These are phyloP conservation scores for Globisporangium abappressorium DNA, from an alignment of 352 stramenopile genomes.

Conservation along the genomic window DNA sequence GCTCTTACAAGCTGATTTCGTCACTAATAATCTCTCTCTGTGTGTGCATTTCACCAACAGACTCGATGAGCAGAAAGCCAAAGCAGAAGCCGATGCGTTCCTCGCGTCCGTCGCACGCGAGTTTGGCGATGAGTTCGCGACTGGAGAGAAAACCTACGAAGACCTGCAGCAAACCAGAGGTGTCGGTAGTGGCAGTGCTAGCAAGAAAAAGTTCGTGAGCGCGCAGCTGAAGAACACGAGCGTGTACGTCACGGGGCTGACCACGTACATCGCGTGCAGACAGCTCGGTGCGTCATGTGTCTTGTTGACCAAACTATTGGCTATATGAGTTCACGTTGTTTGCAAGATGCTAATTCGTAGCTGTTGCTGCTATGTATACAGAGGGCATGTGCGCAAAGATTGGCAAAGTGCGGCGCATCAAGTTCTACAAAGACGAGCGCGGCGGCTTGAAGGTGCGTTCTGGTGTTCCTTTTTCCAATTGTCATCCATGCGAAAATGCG, in stretches of 20 bases:
- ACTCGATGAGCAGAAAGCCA: conserved; percentile 46
- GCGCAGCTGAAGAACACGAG: conserved; percentile 52
- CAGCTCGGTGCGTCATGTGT: conserved; percentile 52
- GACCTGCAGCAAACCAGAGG: neutral
- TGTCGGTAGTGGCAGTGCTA: neutral
- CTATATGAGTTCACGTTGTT: no score
- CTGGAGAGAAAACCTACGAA: conserved; percentile 14
- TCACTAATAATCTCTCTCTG: neutral
- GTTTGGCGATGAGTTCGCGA: conserved; percentile 20
- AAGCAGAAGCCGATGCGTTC: conserved; percentile 40
- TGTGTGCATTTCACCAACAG: conserved; percentile 20
- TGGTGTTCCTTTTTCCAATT: neutral
- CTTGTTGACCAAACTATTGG: no score
- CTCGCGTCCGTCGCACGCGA: conserved; percentile 26
- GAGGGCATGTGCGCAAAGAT: conserved; percentile 69
- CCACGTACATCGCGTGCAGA: conserved; percentile 79
- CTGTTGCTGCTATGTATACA: conserved; percentile 14
- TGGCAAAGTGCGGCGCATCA: conserved; percentile 80
- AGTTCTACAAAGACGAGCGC: conserved; percentile 83
- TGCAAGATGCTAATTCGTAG: neutral
- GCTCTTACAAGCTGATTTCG: neutral
- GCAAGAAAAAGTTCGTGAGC: conserved; percentile 12
- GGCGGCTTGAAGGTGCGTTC: conserved; percentile 64
- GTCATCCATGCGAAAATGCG: neutral
- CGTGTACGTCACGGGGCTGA: conserved; percentile 77